phyloP scores from a whole-genome alignment of 805 yeast species.

The Schwanniomyces yamadae region DNA sequence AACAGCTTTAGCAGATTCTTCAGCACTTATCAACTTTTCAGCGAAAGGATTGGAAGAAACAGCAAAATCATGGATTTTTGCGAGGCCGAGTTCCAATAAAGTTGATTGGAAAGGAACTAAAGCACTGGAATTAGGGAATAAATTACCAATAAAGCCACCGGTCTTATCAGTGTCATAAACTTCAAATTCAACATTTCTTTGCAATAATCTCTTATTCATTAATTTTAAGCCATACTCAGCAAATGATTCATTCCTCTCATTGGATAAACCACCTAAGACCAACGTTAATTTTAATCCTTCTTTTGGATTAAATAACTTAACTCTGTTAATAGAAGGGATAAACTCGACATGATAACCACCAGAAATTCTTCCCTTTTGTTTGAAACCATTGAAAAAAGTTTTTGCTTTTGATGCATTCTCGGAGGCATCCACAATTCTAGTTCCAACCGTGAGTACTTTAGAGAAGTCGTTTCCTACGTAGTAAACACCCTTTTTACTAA shows the following conservation, averaged over 20 bases:
- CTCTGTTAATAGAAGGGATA: constrained; percentile 65
- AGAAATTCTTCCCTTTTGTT: constrained; percentile 59
- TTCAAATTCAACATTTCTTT: constrained; percentile 71
- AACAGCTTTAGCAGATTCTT: constrained; percentile 54
- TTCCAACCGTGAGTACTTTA: constrained; percentile 53
- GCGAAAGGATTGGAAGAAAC: constrained; percentile 56
- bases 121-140: constrained; percentile 51
- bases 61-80: constrained; percentile 63
- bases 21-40: constrained; percentile 56
- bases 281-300: constrained; percentile 70
- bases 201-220: constrained; percentile 56
- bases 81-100: constrained; percentile 62
- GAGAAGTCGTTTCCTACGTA: constrained; percentile 39
- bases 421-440: constrained; percentile 75
- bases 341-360: constrained; percentile 66
- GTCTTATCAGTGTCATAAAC: constrained; percentile 69
- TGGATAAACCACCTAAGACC: constrained; percentile 71
- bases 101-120: constrained; percentile 54
- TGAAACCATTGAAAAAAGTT: constrained; percentile 68
- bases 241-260: constrained; percentile 35
- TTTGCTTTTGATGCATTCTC: constrained; percentile 71
- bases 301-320: constrained; percentile 63
- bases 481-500: constrained; percentile 59
- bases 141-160: constrained; percentile 78
- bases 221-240: constrained; percentile 53